These are phyloP conservation scores for Scheffersomyces stambukii DNA, from an alignment of 1,139 yeast genomes.

Conservation along the genomic window DNA sequence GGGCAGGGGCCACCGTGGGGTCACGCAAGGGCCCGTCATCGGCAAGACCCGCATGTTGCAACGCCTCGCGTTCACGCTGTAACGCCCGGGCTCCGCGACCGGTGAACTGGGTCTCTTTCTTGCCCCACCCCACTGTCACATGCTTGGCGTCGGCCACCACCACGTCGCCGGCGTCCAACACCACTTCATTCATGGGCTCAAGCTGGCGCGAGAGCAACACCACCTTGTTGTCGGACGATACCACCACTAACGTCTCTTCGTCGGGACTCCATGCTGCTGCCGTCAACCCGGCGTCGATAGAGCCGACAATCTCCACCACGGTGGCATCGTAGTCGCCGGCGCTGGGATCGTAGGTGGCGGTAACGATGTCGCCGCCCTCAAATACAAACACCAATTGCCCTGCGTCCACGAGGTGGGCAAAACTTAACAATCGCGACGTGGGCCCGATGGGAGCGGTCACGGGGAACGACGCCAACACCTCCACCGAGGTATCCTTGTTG, in stretches of 20 bases:
- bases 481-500: conserved; percentile 52
- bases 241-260: conserved; percentile 75
- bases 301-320: conserved; percentile 72
- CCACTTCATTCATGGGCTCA: conserved; percentile 72
- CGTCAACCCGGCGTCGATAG: conserved; percentile 70
- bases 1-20: conserved; percentile 83
- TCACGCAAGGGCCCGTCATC: conserved; percentile 58
- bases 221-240: conserved; percentile 60
- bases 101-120: conserved; percentile 91
- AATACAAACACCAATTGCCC: conserved; percentile 60
- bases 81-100: conserved; percentile 89
- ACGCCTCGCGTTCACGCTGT: conserved; percentile 58
- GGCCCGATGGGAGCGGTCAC: too few relatives aligned
- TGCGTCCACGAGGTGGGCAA: conserved; percentile 63
- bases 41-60: conserved; percentile 67
- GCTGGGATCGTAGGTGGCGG: conserved; percentile 55
- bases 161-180: conserved; percentile 59
- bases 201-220: conserved; percentile 70
- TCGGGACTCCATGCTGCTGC: conserved; percentile 90
- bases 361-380: conserved; percentile 64
- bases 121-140: conserved; percentile 99
- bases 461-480: conserved; percentile 56
- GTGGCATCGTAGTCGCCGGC: conserved; percentile 51
- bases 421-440: conserved; percentile 38
- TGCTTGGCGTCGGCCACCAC: conserved; percentile 63